Evolutionary conservation across 169 alveolate genomes (phyloP), one percentile per base, ranked within the genome.

Genomic region (Blepharisma undulans): DNA sequence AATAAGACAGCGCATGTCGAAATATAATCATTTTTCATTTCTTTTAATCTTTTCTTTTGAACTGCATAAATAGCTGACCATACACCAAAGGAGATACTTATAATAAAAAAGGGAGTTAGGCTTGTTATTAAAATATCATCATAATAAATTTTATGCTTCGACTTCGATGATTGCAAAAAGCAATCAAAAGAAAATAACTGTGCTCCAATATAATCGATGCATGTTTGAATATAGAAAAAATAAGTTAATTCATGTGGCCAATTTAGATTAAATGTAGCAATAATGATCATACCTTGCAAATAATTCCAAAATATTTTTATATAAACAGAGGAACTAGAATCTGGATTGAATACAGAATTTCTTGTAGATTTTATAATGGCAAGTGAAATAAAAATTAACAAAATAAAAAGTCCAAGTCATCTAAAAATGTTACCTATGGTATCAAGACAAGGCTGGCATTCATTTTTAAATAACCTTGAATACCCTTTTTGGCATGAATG

Each of bases 301-400:
- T 86, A 86, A 33, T 86, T 86, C 27, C 30, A 25, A 33, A 86
- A 72, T 1, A 86, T 86, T 86, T 86, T 86, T 19, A 86, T 1
- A 36, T 66, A 86, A 21, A 72, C n/a, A 1, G 84, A 2, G 1
- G 22, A 30, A 21, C 19, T 8, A 61, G 91, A 61, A 21, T 60
- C 8, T 61, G 85, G 81, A 18, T 72, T 72, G 27, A 2, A 66
- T n/a, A n/a, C n/a, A n/a, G n/a, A n/a, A n/a, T n/a, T n/a, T n/a
- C n/a, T n/a, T n/a, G n/a, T n/a, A n/a, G n/a, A n/a, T n/a, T n/a
- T n/a, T n/a, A n/a, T n/a, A n/a, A n/a, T n/a, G n/a, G n/a, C n/a
- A 7, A 71, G 1, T 22, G 19, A 2, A 25, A 79, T 29, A 5
- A 10, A 1, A 8, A 74, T 25, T 22, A 5, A 25, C 2, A 84